phyloP scores from a whole-genome alignment of 768 basidiomycete genomes.

The Pleurotus tuoliensis region DNA sequence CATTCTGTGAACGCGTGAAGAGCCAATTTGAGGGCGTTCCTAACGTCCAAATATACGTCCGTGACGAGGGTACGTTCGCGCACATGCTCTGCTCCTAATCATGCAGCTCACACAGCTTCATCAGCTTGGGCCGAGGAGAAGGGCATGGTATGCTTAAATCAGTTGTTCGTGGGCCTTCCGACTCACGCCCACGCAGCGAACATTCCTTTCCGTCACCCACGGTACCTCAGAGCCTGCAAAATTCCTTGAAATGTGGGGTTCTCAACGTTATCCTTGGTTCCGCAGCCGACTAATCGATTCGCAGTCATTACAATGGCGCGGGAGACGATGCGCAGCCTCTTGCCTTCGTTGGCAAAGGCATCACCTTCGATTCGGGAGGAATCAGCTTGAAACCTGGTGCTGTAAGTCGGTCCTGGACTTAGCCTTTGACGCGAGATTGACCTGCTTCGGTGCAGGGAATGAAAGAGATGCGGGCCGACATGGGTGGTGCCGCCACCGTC shows the following conservation, averaged over 20 bases:
- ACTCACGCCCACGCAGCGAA: constrained; percentile 39
- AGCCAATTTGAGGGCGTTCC: constrained; percentile 60
- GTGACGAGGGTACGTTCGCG: constrained; percentile 58
- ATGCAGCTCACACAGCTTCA: neutral
- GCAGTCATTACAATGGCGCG: constrained; percentile 83
- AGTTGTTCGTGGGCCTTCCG: neutral
- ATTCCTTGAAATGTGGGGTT: constrained; percentile 74
- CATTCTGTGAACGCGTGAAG: constrained; percentile 68
- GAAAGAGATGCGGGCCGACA: constrained; percentile 85
- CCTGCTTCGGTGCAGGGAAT: constrained; percentile 44
- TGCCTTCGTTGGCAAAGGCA: constrained; percentile 82
- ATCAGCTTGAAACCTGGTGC: constrained; percentile 79
- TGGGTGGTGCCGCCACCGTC: constrained; percentile 87
- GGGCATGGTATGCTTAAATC: constrained; percentile 59
- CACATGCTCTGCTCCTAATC: neutral
- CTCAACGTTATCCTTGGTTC: neutral
- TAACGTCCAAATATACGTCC: constrained; percentile 66
- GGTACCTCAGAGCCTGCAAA: constrained; percentile 83
- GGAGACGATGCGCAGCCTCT: constrained; percentile 54
- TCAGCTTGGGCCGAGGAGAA: constrained; percentile 79
- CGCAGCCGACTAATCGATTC: neutral
- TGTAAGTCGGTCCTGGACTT: constrained; percentile 31
- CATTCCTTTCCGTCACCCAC: constrained; percentile 84
- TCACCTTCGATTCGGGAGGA: constrained; percentile 88
- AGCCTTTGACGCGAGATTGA: too few species aligned